Base-by-base conservation (phyloP, 441 rosid genomes). In the Jatropha multifida region DNA sequence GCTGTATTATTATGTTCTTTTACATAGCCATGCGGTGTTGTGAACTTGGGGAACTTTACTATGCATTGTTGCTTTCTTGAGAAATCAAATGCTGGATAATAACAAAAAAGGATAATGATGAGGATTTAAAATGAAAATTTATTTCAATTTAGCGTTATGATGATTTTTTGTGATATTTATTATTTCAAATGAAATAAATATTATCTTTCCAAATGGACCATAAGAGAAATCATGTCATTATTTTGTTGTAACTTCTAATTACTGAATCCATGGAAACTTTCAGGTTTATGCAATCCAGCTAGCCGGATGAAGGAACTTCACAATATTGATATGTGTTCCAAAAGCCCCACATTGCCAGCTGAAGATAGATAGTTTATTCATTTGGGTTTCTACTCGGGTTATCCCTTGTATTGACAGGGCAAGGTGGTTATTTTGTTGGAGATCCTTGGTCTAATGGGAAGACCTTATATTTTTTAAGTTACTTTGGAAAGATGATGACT, bases 241-340 rank as follows among this genome's bases (percentile, higher is more conserved):
- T 51, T 27, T 63, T 7, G 14, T 48, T 32, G 2, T 32, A 23
- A n/a, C n/a, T n/a, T 20, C 14, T 58, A 46, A 68, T 44, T 48
- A 48, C 7, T 62, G 48, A 65, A 76, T 51, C 3, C 14, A 51
- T 74, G 73, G 71, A 32, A 11, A 68, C 40, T 76, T 64, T 56
- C 86, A 92, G 97, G 95, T 59, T 86, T 92, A 75, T 90, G 97
- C 86, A 83, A 85, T 78, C 90, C 97, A 3, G 86, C 81, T 44
- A 76, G 15, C 42, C 87, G 84, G 76, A 82, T 90, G 83, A 79
- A 61, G 74, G 94, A 90, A 81, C 95, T 89, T 78, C 97, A 92
- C 83, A 60, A 86, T 75, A 83, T 80, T 8, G 82, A 78, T 61
- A 86, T 86, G 86, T 89, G 95, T 78, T 89, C 93, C 70, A 90